phyloP scores from a whole-genome alignment of 75 land plant genomes.

The Sequoia sempervirens region DNA sequence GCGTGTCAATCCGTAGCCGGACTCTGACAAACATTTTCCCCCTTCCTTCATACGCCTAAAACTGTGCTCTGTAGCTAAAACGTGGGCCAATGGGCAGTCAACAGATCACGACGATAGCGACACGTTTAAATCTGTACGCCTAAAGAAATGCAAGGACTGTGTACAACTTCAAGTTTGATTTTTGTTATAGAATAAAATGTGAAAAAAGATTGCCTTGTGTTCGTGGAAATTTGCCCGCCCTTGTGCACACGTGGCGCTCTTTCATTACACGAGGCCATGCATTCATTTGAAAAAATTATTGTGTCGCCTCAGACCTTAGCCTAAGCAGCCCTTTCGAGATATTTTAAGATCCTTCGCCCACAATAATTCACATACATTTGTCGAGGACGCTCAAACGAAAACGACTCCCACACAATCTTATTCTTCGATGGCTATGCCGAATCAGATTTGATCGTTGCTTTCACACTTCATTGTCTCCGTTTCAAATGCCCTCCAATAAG shows the following conservation, averaged over 20 bases:
- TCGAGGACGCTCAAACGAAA: too few species aligned
- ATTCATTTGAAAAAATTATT: background rate
- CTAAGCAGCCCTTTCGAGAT: background rate
- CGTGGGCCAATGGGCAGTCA: background rate
- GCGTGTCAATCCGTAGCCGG: background rate
- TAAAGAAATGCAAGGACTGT: background rate
- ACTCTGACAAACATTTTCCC: background rate
- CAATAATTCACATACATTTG: background rate
- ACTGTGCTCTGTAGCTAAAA: background rate
- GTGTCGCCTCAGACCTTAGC: background rate
- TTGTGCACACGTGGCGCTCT: background rate
- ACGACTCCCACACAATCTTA: too few species aligned
- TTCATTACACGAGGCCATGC: background rate
- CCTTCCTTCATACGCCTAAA: background rate
- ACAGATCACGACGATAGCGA: background rate
- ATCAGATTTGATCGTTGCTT: background rate
- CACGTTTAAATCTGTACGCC: background rate
- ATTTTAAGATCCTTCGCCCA: background rate
- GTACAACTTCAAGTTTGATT: background rate
- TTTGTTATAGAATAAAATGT: background rate
- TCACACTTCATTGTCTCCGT: too few species aligned
- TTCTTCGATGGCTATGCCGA: background rate
- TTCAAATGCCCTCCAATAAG: too few species aligned
- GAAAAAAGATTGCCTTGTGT: background rate
- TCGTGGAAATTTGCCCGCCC: background rate